These are phyloP conservation scores for Coprinopsis sp. DNA, from an alignment of 768 basidiomycete genomes.

Conservation along the genomic window DNA sequence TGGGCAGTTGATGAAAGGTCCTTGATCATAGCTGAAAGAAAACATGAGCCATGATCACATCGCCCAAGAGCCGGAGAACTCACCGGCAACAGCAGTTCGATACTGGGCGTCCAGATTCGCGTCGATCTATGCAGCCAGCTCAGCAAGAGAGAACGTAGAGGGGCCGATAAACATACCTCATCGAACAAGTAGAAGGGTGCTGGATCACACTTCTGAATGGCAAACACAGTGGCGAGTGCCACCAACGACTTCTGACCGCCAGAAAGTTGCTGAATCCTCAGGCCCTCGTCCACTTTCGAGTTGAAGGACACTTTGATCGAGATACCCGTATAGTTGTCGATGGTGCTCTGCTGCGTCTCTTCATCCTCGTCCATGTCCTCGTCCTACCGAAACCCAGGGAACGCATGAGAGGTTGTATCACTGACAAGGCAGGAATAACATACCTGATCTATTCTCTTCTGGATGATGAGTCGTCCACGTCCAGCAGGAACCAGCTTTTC, in stretches of 20 bases:
- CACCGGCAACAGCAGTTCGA: conserved; percentile 92
- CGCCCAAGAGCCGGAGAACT: conserved; percentile 20
- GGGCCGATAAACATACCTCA: conserved; percentile 46
- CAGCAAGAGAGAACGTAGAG: background rate
- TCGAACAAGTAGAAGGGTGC: conserved; percentile 99
- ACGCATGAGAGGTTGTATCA: background rate
- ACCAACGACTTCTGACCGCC: conserved; percentile 98
- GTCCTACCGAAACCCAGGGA: conserved; percentile 41
- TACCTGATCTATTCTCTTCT: conserved; percentile 83
- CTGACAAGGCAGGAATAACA: conserved; percentile 10
- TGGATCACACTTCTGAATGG: conserved; percentile 98
- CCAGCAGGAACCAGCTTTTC: conserved; percentile 95
- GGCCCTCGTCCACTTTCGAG: conserved; percentile 94
- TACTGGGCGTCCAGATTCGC: conserved; percentile 98
- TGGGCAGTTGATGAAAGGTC: conserved; percentile 83
- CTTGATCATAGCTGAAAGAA: conserved; percentile 81
- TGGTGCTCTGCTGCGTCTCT: conserved; percentile 65
- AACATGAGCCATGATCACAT: conserved; percentile 3
- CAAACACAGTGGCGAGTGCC: conserved; percentile 93
- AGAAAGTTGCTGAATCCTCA: conserved; percentile 93
- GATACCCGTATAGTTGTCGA: conserved; percentile 96
- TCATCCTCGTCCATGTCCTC: conserved; percentile 74
- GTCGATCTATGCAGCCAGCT: conserved; percentile 60
- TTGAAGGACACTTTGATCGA: conserved; percentile 99
- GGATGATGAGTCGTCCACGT: conserved; percentile 86